Evolutionary conservation across 2,329 filamentous ascomycete species (phyloP).

Genomic region (Corniculantispora saksenae): DNA sequence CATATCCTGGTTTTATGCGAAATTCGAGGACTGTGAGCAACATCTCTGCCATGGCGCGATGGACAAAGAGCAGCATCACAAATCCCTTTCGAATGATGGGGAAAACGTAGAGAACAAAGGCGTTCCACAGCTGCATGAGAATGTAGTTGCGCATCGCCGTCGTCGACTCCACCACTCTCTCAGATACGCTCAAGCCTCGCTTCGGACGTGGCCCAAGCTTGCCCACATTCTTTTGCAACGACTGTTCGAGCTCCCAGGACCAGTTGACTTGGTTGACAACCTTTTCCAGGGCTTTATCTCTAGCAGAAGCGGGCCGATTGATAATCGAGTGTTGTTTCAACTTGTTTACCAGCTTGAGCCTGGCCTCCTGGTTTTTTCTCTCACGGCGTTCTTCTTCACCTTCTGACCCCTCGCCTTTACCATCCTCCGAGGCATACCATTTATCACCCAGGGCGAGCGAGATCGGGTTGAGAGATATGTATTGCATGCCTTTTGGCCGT

Average conservation of each 20-base stretch:
- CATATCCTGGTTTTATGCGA: slow-evolving; percentile 72
- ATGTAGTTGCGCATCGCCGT: slow-evolving; percentile 80
- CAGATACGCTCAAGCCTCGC: slow-evolving; percentile 86
- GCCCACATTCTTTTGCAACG: slow-evolving; percentile 88
- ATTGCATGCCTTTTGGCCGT: slow-evolving; percentile 87
- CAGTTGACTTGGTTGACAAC: slow-evolving; percentile 96
- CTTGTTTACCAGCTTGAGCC: slow-evolving; percentile 75
- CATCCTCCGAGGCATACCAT: slow-evolving; percentile 40
- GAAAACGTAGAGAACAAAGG: slow-evolving; percentile 74
- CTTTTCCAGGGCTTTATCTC: slow-evolving; percentile 76
- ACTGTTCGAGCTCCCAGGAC: slow-evolving; percentile 81
- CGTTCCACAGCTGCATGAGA: slow-evolving; percentile 66
- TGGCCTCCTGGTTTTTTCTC: slow-evolving; percentile 57
- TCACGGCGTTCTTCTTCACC: slow-evolving; percentile 71
- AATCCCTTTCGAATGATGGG: slow-evolving; percentile 74
- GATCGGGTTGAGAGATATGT: slow-evolving; percentile 88
- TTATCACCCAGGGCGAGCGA: slow-evolving; percentile 82
- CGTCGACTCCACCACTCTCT: slow-evolving; percentile 91
- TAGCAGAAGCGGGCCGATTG: slow-evolving; percentile 72
- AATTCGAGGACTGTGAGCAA: slow-evolving; percentile 82
- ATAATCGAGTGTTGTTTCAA: slow-evolving; percentile 84
- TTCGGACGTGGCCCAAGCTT: slow-evolving; percentile 79
- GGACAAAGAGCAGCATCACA: slow-evolving; percentile 74
- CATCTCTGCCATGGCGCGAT: slow-evolving; percentile 79
- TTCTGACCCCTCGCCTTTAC: slow-evolving; percentile 56